These are phyloP conservation scores for Castanea mollissima DNA, from an alignment of 306 rosid species.

Conservation along the genomic window DNA sequence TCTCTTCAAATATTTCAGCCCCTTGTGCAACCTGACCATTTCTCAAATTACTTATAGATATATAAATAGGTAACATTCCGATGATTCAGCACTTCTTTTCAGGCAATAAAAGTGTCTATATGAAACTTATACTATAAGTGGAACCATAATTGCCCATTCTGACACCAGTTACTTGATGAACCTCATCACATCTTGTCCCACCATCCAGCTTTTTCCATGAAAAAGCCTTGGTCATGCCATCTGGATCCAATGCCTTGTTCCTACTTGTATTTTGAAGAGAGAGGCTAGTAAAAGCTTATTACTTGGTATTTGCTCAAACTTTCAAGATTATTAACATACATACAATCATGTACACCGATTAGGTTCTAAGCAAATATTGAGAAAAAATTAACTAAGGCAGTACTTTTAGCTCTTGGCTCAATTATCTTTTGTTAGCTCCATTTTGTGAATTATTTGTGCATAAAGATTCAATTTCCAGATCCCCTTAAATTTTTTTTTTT, in stretches of 20 bases:
- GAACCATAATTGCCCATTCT: background rate
- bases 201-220: background rate
- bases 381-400: background rate
- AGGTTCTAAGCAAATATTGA: background rate
- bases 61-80: background rate
- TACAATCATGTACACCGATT: background rate
- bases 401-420: conserved; percentile 5
- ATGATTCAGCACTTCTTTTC: background rate
- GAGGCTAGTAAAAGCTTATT: background rate
- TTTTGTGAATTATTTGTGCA: background rate
- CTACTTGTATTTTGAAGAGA: background rate
- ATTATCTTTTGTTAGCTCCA: background rate
- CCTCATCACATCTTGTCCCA: background rate
- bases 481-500: background rate
- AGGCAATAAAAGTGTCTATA: background rate
- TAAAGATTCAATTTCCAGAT: background rate
- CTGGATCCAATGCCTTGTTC: background rate
- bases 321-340: conserved; percentile 7
- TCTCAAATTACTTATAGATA: background rate
- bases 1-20: background rate
- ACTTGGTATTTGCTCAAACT: background rate
- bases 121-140: background rate
- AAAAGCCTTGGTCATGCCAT: background rate
- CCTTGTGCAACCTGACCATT: background rate
- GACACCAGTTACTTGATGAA: background rate